A percentile compares a stretch with the other conserved stretches of the same genome.
phyloP scores from a whole-genome alignment of 768 basidiomycete species.

The Hydnum rufescens region DNA sequence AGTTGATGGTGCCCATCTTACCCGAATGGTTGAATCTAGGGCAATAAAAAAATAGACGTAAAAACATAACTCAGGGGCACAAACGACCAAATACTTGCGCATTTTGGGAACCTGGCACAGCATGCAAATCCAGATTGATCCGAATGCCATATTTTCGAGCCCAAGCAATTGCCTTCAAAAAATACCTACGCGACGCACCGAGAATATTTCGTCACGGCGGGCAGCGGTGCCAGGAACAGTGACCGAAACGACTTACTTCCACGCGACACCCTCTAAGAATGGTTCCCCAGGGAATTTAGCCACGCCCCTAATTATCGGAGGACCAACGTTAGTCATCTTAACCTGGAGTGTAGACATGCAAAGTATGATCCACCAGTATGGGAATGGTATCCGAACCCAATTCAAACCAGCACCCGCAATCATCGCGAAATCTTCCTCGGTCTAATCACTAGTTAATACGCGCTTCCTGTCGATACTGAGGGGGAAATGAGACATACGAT shows the following conservation, averaged over 20 bases:
- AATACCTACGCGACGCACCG: slow-evolving; percentile 29
- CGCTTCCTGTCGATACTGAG: background rate
- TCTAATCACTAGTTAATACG: slow-evolving; percentile 26
- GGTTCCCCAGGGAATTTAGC: slow-evolving; percentile 64
- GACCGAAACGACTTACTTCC: slow-evolving; percentile 31
- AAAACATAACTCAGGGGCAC: background rate
- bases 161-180: slow-evolving; percentile 59
- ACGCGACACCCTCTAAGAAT: slow-evolving; percentile 49
- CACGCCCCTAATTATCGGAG: slow-evolving; percentile 21
- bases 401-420: slow-evolving; percentile 80
- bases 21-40: slow-evolving; percentile 33
- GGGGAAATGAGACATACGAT: slow-evolving; percentile 31
- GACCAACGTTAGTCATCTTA: background rate
- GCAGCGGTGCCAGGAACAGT: background rate
- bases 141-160: slow-evolving; percentile 79
- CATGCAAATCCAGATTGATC: slow-evolving; percentile 61
- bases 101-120: slow-evolving; percentile 51
- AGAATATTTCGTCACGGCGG: background rate
- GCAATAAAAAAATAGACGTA: slow-evolving; percentile 2
- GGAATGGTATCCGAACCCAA: slow-evolving; percentile 62
- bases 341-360: background rate
- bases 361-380: slow-evolving; percentile 40
- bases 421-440: slow-evolving; percentile 72
- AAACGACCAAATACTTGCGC: slow-evolving; percentile 25
- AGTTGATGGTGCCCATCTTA: slow-evolving; percentile 37